A percentile compares a stretch with the other conserved stretches of the same genome.
phyloP scores from a whole-genome alignment of 306 rosid genomes.

The Glycine soja region DNA sequence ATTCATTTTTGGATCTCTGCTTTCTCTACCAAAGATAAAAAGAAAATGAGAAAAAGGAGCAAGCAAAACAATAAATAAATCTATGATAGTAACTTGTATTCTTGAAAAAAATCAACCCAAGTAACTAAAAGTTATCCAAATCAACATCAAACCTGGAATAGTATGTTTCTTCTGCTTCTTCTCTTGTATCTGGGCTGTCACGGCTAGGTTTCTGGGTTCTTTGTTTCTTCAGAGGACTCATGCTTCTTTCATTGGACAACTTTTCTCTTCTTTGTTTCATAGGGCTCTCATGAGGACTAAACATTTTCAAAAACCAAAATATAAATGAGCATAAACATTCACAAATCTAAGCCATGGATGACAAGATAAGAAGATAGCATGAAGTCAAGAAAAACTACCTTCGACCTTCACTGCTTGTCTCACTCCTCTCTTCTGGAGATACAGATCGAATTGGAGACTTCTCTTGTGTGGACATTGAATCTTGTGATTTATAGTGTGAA shows the following conservation, averaged over 20 bases:
- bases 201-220: slow-evolving; percentile 56
- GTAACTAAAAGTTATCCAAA: slow-evolving; percentile 30
- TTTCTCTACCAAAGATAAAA: slow-evolving; percentile 52
- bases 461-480: slow-evolving; percentile 47
- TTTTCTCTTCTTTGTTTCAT: slow-evolving; percentile 55
- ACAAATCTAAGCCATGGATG: slow-evolving; percentile 30
- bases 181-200: slow-evolving; percentile 57
- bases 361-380: slow-evolving; percentile 13
- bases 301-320: slow-evolving; percentile 44
- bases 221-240: slow-evolving; percentile 62
- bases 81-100: slow-evolving; percentile 21
- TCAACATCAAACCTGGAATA: slow-evolving; percentile 53
- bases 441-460: slow-evolving; percentile 56
- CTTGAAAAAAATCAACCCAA: slow-evolving; percentile 15
- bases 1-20: slow-evolving; percentile 53
- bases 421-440: slow-evolving; percentile 60
- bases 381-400: slow-evolving; percentile 56
- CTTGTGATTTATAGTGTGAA: slow-evolving; percentile 47
- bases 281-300: slow-evolving; percentile 57
- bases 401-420: slow-evolving; percentile 56
- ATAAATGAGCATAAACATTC: slow-evolving; percentile 25
- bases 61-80: slow-evolving; percentile 30
- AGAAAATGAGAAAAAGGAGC: slow-evolving; percentile 23
- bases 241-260: slow-evolving; percentile 54
- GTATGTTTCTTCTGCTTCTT: slow-evolving; percentile 58